phyloP scores from a whole-genome alignment of 2,329 filamentous ascomycete genomes.

The Didymella arachidicola region DNA sequence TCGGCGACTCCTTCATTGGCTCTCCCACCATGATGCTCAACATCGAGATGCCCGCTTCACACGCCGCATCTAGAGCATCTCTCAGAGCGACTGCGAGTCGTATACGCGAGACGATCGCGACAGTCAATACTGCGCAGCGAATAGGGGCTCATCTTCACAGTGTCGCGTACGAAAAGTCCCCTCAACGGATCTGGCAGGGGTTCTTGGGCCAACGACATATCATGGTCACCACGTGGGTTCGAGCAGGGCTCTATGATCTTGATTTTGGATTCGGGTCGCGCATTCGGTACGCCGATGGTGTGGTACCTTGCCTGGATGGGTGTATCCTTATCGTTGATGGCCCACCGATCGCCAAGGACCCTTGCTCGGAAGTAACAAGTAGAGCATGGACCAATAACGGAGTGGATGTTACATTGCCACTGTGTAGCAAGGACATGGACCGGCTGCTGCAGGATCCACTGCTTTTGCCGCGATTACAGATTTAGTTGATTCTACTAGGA shows the following conservation, averaged over 20 bases:
- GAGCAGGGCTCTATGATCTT: constrained; percentile 12
- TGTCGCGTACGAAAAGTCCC: constrained; percentile 19
- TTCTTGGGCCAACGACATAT: constrained; percentile 19
- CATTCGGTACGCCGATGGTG: constrained; percentile 19
- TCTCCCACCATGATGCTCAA: constrained; percentile 23
- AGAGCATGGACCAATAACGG: not conserved
- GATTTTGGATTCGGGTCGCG: constrained; percentile 17
- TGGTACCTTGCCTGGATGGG: constrained; percentile 15
- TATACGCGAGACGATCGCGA: constrained; percentile 7
- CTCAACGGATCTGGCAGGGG: constrained; percentile 21
- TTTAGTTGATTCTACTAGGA: too few species aligned
- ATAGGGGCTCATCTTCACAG: constrained; percentile 19
- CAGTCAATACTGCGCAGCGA: constrained; percentile 9
- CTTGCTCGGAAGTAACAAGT: not conserved
- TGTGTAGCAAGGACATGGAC: constrained; percentile 11
- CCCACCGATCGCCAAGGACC: not conserved
- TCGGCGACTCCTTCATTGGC: constrained; percentile 7
- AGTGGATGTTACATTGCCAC: constrained; percentile 7
- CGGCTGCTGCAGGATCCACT: constrained; percentile 11
- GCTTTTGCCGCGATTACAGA: constrained; percentile 8
- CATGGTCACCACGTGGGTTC: constrained; percentile 23
- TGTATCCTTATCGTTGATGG: constrained; percentile 15
- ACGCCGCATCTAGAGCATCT: not conserved
- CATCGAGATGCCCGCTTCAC: constrained; percentile 11
- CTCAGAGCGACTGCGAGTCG: not conserved